Percentiles rank a stretch among this genome's conserved stretches.
Evolutionary conservation across 768 basidiomycete genomes (phyloP).

Genomic region (Trametes punicea): DNA sequence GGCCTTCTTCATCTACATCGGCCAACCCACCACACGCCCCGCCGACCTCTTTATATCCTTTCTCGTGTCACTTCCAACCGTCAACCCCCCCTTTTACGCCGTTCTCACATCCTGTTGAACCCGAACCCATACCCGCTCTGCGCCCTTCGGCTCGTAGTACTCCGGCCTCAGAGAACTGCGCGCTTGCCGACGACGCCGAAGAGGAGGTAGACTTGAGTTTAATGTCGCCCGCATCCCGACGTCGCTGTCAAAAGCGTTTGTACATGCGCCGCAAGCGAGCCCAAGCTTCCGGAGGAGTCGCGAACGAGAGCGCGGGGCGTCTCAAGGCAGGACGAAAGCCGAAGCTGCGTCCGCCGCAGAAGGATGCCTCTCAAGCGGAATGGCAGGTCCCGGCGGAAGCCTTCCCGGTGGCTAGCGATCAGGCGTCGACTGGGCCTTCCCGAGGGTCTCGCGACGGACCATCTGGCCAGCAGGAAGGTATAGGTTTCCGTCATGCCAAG

Average conservation of each 20-base stretch:
- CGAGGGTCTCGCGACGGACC: neutral
- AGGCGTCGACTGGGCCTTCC: neutral
- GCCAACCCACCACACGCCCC: neutral
- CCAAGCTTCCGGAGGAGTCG: conserved; percentile 35
- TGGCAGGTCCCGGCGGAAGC: neutral
- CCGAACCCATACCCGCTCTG: neutral
- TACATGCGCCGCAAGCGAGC: conserved; percentile 75
- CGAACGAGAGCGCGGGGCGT: conserved; percentile 30
- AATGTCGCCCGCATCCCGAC: conserved; percentile 49
- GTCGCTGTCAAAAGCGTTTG: conserved; percentile 58
- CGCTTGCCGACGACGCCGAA: conserved; percentile 12
- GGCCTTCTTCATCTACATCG: neutral
- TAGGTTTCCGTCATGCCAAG: conserved; percentile 18
- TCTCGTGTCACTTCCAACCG: neutral
- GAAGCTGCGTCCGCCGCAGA: conserved; percentile 7
- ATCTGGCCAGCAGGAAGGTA: neutral
- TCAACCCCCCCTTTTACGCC: neutral
- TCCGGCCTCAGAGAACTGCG: neutral
- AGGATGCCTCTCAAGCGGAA: neutral
- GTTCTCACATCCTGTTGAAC: neutral
- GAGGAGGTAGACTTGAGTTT: conserved; percentile 3
- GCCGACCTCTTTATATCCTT: neutral
- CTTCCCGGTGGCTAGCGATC: neutral
- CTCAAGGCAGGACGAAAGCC: conserved; percentile 40
- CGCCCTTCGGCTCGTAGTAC: neutral